These are phyloP conservation scores for Aspergillus felis DNA, from an alignment of 2,329 filamentous ascomycete genomes.

Conservation along the genomic window DNA sequence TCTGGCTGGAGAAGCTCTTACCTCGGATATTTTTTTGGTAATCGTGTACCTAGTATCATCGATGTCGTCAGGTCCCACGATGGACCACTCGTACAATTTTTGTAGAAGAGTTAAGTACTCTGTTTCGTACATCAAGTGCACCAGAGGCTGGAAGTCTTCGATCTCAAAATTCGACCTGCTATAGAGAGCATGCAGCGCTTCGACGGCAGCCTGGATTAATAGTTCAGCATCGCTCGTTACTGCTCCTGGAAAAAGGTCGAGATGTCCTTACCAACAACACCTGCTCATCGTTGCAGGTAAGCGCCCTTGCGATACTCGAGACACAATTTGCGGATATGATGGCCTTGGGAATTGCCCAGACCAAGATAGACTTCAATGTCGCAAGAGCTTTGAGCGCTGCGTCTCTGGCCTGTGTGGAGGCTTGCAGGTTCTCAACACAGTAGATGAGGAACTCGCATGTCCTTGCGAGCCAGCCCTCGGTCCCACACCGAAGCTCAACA, in stretches of 20 bases:
- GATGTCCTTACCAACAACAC: constrained; percentile 64
- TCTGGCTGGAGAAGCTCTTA: constrained; percentile 36
- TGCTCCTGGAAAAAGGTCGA: neutral
- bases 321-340: constrained; percentile 69
- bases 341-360: constrained; percentile 83
- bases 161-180: constrained; percentile 69
- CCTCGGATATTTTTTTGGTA: constrained; percentile 91
- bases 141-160: constrained; percentile 72
- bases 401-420: constrained; percentile 62
- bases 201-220: constrained; percentile 65
- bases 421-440: constrained; percentile 65
- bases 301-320: constrained; percentile 64
- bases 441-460: constrained; percentile 69
- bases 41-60: constrained; percentile 90
- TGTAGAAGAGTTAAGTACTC: constrained; percentile 67
- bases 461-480: constrained; percentile 83
- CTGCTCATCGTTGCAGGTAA: constrained; percentile 65
- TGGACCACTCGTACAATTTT: constrained; percentile 74
- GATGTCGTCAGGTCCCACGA: constrained; percentile 74
- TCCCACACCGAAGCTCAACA: constrained; percentile 67
- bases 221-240: constrained; percentile 2
- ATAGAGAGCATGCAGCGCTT: constrained; percentile 80
- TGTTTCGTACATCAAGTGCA: constrained; percentile 74
- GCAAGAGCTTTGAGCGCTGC: constrained; percentile 74
- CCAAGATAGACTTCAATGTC: constrained; percentile 72